Base-by-base conservation (phyloP, 2,329 filamentous ascomycete species). In the Alternaria sp. region DNA sequence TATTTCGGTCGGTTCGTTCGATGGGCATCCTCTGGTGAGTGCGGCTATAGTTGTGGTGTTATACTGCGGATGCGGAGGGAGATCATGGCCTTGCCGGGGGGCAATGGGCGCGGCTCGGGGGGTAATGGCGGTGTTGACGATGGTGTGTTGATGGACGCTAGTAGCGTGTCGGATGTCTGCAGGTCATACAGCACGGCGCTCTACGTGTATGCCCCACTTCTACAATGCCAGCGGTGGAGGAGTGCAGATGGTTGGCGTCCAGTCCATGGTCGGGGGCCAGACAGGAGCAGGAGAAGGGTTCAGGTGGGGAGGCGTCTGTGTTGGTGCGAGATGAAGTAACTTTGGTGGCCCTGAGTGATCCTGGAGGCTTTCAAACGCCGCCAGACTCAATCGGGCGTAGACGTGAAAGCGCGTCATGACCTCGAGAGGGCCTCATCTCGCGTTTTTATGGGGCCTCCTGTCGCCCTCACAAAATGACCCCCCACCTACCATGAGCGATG, bases 1-100 rank as follows among this genome's bases (percentile, higher is more conserved):
- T 82, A 74, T 83, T 83, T 73, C 80, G 81, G 79, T 83, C 82
- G 70, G 66, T 69, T 60, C 77, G 74, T 73, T 80, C 79, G 70
- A 73, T 70, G 72, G 76, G 75, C 79, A 80, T 80, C 65, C 71
- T 78, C 75, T 73, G 61, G 62, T 45, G 64, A 52, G 66, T 63
- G 55, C 23, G 58, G 57, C 51, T 65, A 60, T 65, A 62, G 67
- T 54, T 59, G 65, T 66, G 65, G 52, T 65, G 54, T 36, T 50
- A 45, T 55, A 57, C 61, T 61, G 65, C 62, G 64, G 61, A 45
- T 70, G 61, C 57, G 64, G 62, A 56, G 70, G 65, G 58, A 54
- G 66, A 59, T 63, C 76, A 78, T 79, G 74, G 71, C 75, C 76
- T 69, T 62, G 15, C 44, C 66, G 62, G 65, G 69, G 54, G 71